Percentiles rank a stretch among this genome's conserved stretches.
These are phyloP conservation scores for Exophiala spinifera DNA, from an alignment of 2,329 filamentous ascomycete species.

Conservation along the genomic window DNA sequence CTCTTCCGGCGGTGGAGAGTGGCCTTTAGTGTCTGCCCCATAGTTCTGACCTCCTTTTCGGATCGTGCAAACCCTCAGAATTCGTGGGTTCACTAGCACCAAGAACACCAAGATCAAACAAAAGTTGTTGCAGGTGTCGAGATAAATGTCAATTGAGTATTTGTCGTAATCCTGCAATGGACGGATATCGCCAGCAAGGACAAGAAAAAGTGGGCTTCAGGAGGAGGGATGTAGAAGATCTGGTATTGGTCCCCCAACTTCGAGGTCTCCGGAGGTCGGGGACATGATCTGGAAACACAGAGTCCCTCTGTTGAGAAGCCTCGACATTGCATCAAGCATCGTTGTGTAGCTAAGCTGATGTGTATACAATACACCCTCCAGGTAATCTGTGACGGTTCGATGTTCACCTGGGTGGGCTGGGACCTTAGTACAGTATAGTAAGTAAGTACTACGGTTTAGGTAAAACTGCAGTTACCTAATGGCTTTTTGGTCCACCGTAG, in stretches of 20 bases:
- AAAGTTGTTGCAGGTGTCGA: too few species aligned
- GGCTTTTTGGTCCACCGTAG: too few species aligned
- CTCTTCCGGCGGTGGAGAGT: conserved; percentile 32
- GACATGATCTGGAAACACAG: conserved; percentile 30
- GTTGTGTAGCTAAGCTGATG: neutral
- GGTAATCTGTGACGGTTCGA: neutral
- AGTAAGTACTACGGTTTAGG: too few species aligned
- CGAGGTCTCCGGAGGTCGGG: conserved; percentile 32
- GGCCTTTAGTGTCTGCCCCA: conserved; percentile 30
- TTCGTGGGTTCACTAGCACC: conserved; percentile 36
- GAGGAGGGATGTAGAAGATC: conserved; percentile 26
- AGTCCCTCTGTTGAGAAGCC: neutral
- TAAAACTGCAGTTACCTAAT: too few species aligned
- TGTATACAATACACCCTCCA: too few species aligned
- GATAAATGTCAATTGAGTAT: conserved; percentile 7
- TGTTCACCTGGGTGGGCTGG: too few species aligned
- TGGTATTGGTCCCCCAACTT: conserved; percentile 29
- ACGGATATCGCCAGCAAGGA: conserved; percentile 37
- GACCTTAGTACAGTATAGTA: too few species aligned
- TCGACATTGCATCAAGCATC: neutral
- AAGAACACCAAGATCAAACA: too few species aligned
- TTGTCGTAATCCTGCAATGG: conserved; percentile 30
- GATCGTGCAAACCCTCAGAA: conserved; percentile 33
- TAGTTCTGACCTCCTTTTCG: conserved; percentile 29
- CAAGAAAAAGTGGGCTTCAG: conserved; percentile 24